Conservation (phyloP, 345 rosid genomes). For the Cardiospermum halicacabum region DNA sequence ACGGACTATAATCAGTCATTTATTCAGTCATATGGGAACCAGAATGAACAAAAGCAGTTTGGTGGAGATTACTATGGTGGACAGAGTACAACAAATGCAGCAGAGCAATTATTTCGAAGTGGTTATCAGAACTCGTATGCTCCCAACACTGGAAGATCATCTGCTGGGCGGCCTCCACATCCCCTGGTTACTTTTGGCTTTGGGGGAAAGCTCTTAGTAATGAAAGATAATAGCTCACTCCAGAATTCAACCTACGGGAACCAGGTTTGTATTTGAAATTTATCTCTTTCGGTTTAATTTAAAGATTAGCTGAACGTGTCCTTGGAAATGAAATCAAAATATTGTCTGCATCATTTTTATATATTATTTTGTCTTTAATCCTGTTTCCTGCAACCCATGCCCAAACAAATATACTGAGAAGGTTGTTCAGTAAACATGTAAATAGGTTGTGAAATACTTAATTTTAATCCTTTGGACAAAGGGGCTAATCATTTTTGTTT, state of each 20-base stretch:
- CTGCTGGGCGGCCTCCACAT: slow-evolving; percentile 97
- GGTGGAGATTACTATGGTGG: slow-evolving; percentile 47
- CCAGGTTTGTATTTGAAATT: slow-evolving; percentile 57
- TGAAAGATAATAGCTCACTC: slow-evolving; percentile 52
- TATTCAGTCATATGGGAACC: slow-evolving; percentile 40
- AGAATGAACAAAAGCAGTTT: slow-evolving; percentile 41
- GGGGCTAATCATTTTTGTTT: slow-evolving; percentile 25
- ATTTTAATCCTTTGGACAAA: slow-evolving; percentile 1
- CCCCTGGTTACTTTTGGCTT: slow-evolving; percentile 88
- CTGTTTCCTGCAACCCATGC: neutral
- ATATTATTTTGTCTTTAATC: neutral
- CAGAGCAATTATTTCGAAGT: slow-evolving; percentile 50
- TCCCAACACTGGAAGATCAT: slow-evolving; percentile 54
- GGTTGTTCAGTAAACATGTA: neutral
- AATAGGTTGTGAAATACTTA: neutral
- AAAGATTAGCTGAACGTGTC: neutral
- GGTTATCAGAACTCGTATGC: slow-evolving; percentile 57
- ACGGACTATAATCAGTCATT: slow-evolving; percentile 42
- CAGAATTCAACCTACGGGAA: slow-evolving; percentile 50
- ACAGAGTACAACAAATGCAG: slow-evolving; percentile 36
- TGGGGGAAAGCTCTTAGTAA: slow-evolving; percentile 85
- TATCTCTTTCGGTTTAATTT: slow-evolving; percentile 12
- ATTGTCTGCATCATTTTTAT: neutral
- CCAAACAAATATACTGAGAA: neutral
- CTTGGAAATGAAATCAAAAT: neutral